phyloP scores from a whole-genome alignment of 2,329 filamentous ascomycete species.

The Penicillium sp. region DNA sequence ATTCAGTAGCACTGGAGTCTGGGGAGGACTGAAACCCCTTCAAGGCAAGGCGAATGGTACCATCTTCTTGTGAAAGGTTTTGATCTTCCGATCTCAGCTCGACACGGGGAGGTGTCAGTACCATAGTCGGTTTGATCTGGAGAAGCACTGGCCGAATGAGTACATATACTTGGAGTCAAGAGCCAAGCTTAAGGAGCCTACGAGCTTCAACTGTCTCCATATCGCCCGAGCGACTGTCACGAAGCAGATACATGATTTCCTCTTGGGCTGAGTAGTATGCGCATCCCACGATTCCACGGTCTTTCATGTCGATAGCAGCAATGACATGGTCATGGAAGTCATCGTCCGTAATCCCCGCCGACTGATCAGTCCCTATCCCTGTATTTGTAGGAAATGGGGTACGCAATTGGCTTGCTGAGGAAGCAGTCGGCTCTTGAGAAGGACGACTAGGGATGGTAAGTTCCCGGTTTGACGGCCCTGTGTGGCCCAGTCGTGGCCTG shows the following conservation, averaged over 20 bases:
- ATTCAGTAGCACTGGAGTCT: neutral
- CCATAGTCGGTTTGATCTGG: slow-evolving; percentile 59
- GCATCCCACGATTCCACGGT: slow-evolving; percentile 71
- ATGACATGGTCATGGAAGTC: slow-evolving; percentile 63
- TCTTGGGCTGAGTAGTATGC: slow-evolving; percentile 73
- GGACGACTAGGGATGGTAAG: neutral
- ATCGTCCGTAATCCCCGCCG: slow-evolving; percentile 39
- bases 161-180: neutral
- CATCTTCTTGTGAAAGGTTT: slow-evolving; percentile 41
- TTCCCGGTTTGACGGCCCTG: slow-evolving; percentile 7
- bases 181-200: slow-evolving; percentile 22
- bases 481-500: slow-evolving; percentile 5
- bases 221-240: slow-evolving; percentile 69
- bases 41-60: slow-evolving; percentile 25
- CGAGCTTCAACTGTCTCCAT: slow-evolving; percentile 63
- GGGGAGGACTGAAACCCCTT: neutral
- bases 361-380: slow-evolving; percentile 26
- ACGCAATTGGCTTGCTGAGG: slow-evolving; percentile 8
- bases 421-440: slow-evolving; percentile 6
- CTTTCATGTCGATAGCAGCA: slow-evolving; percentile 73
- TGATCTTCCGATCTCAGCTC: slow-evolving; percentile 46
- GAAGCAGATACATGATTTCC: slow-evolving; percentile 68
- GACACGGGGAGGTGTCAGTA: slow-evolving; percentile 56
- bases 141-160: slow-evolving; percentile 51
- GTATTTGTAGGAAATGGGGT: slow-evolving; percentile 10